These are phyloP conservation scores for Mycotypha africana DNA, from an alignment of 371 early-diverging fungal genomes.

Conservation along the genomic window DNA sequence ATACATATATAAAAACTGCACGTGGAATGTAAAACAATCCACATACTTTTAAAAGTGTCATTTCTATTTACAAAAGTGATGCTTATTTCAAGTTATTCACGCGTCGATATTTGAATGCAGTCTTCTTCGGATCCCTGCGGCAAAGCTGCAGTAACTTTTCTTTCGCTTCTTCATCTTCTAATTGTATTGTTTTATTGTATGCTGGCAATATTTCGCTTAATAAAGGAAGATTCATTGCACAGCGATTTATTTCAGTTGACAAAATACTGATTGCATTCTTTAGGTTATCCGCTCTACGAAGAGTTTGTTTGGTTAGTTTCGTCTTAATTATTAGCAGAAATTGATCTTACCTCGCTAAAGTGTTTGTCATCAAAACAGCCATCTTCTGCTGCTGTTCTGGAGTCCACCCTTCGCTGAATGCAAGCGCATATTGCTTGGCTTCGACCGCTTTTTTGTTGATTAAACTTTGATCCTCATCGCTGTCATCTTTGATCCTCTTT, in stretches of 20 bases:
- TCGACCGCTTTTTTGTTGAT: conserved; percentile 15
- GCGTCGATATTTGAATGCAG: conserved; percentile 10
- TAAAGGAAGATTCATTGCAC: conserved; percentile 20
- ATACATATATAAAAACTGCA: too few relatives aligned
- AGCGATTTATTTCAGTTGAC: conserved; percentile 18
- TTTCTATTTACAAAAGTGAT: too few relatives aligned
- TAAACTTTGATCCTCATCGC: not conserved
- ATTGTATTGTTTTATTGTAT: conserved; percentile 51
- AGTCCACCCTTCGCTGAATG: conserved; percentile 35
- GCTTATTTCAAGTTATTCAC: conserved; percentile 5
- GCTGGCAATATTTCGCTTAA: conserved; percentile 41
- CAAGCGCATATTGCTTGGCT: conserved; percentile 3
- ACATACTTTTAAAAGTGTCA: too few relatives aligned
- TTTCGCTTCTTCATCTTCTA: conserved; percentile 44
- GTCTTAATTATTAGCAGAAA: too few relatives aligned
- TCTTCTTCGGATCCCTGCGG: conserved; percentile 7
- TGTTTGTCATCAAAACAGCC: conserved; percentile 36
- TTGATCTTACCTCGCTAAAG: conserved; percentile 39
- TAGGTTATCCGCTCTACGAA: conserved; percentile 23
- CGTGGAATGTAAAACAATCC: too few relatives aligned
- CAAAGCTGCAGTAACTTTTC: conserved; percentile 37
- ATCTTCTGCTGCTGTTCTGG: conserved; percentile 25
- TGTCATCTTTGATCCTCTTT: conserved; percentile 7
- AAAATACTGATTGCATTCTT: conserved; percentile 27
- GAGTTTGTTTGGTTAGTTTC: not conserved